These are phyloP conservation scores for Articulospora tetracladia DNA, from an alignment of 495 filamentous ascomycete species.

Conservation along the genomic window DNA sequence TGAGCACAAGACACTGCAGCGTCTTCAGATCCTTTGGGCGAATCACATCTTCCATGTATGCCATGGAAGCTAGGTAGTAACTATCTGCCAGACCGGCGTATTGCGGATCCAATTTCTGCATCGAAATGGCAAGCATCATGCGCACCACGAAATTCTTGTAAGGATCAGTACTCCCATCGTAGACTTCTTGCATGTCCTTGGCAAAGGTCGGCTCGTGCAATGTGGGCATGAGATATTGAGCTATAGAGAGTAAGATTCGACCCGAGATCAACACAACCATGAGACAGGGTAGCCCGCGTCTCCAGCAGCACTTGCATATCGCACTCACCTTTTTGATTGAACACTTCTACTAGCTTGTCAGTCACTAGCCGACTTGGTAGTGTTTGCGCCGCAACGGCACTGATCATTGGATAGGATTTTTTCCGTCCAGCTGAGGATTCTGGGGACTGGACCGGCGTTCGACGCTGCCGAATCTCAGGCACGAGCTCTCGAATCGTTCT, in stretches of 20 bases:
- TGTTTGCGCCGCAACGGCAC: constrained; percentile 62
- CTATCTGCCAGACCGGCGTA: constrained; percentile 86
- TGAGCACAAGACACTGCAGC: constrained; percentile 82
- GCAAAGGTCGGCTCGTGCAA: constrained; percentile 79
- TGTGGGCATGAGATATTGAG: constrained; percentile 79
- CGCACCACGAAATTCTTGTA: constrained; percentile 82
- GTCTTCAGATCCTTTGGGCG: constrained; percentile 79
- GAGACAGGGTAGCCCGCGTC: neutral
- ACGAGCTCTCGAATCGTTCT: constrained; percentile 85
- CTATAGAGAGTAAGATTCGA: constrained; percentile 39
- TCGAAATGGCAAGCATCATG: constrained; percentile 87
- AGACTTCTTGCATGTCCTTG: constrained; percentile 75
- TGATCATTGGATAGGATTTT: constrained; percentile 71
- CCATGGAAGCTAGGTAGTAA: constrained; percentile 84
- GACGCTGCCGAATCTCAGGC: constrained; percentile 49
- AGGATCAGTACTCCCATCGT: constrained; percentile 66
- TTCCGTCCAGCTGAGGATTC: constrained; percentile 37
- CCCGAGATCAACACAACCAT: neutral
- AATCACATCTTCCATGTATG: constrained; percentile 72
- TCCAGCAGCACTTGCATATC: neutral
- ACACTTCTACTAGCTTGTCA: constrained; percentile 72
- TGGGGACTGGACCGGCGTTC: constrained; percentile 28
- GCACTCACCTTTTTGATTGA: constrained; percentile 70
- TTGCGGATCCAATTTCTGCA: constrained; percentile 76
- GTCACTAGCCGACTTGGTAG: constrained; percentile 65